These are phyloP conservation scores for Penicillium sp. DNA, from an alignment of 2,329 filamentous ascomycete species.

Conservation along the genomic window DNA sequence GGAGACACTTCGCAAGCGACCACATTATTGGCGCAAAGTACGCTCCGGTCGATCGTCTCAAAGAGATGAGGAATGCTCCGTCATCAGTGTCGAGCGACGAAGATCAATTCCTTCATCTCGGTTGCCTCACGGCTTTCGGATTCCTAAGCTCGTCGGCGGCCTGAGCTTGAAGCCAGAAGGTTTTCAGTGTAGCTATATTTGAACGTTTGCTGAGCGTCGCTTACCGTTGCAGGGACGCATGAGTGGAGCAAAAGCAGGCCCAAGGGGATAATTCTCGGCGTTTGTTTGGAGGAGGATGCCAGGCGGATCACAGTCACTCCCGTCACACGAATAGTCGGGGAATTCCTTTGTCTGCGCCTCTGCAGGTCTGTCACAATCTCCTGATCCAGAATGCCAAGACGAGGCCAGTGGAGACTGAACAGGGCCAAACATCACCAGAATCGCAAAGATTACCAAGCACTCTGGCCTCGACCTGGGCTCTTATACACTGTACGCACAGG, in stretches of 20 bases:
- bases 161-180: too few species aligned
- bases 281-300: background rate
- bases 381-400: slow-evolving; percentile 1
- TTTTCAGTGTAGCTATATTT: background rate
- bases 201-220: too few species aligned
- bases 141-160: background rate
- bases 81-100: background rate
- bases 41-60: background rate
- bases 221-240: background rate
- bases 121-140: background rate
- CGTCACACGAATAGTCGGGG: background rate
- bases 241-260: background rate
- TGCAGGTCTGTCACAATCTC: background rate
- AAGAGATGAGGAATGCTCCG: background rate
- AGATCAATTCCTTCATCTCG: background rate
- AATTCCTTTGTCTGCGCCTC: background rate
- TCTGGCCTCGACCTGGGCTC: slow-evolving; percentile 1
- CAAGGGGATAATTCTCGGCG: background rate
- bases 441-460: slow-evolving; percentile 10
- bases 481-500: background rate
- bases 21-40: background rate
- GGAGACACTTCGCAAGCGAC: background rate
- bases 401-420: background rate
- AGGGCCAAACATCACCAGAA: background rate
- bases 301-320: background rate